Conservation (phyloP, 2,329 filamentous ascomycete genomes). For the Trichoderma atrobrunneum region DNA sequence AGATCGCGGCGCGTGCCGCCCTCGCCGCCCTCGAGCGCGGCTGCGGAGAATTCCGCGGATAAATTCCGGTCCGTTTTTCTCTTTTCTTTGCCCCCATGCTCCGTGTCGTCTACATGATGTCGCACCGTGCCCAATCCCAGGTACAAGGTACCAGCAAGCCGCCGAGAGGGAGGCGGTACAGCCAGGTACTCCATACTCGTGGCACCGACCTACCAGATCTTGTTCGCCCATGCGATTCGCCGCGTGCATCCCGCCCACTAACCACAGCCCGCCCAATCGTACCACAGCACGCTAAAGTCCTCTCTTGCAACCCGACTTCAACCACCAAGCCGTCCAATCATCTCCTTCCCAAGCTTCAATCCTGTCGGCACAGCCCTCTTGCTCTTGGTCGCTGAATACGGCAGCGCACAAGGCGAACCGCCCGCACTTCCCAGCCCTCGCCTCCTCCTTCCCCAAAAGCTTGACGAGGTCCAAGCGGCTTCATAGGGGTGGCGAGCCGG, state of each 20-base stretch:
- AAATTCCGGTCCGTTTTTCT: too few relatives aligned
- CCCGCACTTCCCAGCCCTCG: neutral
- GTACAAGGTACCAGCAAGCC: too few relatives aligned
- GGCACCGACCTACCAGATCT: neutral
- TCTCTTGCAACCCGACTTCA: constrained; percentile 25
- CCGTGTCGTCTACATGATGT: too few relatives aligned
- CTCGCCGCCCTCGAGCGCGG: too few relatives aligned
- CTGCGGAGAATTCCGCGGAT: too few relatives aligned
- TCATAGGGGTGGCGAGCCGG: constrained; percentile 6
- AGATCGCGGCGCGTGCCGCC: too few relatives aligned
- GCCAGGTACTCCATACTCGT: too few relatives aligned
- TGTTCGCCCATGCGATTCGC: constrained; percentile 15
- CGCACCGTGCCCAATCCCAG: too few relatives aligned
- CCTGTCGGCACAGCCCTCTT: neutral
- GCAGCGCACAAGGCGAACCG: constrained; percentile 10
- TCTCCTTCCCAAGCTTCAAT: neutral
- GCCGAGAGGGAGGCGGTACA: too few relatives aligned
- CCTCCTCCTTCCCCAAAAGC: neutral
- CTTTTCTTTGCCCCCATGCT: too few relatives aligned
- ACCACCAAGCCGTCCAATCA: constrained; percentile 27
- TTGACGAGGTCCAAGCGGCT: constrained; percentile 4
- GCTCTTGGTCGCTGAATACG: neutral
- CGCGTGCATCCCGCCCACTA: constrained; percentile 4
- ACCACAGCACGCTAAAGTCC: constrained; percentile 32
- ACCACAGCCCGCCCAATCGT: constrained; percentile 29